These are phyloP conservation scores for Sesbania bispinosa DNA, from an alignment of 306 rosid species.

Conservation along the genomic window DNA sequence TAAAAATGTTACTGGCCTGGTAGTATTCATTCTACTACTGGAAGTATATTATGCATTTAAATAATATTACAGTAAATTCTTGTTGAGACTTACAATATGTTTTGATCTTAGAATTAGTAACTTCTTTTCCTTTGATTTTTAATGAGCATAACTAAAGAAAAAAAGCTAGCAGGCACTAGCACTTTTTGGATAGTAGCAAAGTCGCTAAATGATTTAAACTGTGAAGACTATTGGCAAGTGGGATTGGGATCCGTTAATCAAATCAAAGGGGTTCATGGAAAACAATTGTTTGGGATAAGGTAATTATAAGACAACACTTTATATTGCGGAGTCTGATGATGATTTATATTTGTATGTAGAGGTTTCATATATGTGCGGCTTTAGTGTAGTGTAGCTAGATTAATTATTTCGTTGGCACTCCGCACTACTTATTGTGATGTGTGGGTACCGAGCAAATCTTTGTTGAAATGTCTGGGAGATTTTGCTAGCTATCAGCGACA, in stretches of 20 bases:
- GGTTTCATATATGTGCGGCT: neutral
- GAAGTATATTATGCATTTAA: too few relatives aligned
- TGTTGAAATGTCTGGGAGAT: slow-evolving; percentile 6
- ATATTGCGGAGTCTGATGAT: neutral
- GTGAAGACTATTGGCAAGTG: neutral
- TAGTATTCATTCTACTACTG: too few relatives aligned
- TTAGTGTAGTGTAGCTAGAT: neutral
- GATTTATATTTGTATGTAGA: slow-evolving; percentile 6
- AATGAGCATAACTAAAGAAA: too few relatives aligned
- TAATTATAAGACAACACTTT: neutral
- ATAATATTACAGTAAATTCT: too few relatives aligned
- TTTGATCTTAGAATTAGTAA: neutral
- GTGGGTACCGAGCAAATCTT: slow-evolving; percentile 17
- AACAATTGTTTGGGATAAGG: neutral
- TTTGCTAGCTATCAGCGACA: neutral
- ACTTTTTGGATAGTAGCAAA: too few relatives aligned
- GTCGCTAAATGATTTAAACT: neutral
- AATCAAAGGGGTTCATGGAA: neutral
- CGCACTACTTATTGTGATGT: neutral
- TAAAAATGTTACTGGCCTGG: too few relatives aligned
- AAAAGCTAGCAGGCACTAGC: too few relatives aligned
- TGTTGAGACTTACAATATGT: neutral
- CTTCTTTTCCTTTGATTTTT: neutral
- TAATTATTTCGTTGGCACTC: neutral
- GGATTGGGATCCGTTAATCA: neutral